Base-by-base conservation (phyloP, 2,329 filamentous ascomycete genomes). In the Tolypocladium ovalisporum region DNA sequence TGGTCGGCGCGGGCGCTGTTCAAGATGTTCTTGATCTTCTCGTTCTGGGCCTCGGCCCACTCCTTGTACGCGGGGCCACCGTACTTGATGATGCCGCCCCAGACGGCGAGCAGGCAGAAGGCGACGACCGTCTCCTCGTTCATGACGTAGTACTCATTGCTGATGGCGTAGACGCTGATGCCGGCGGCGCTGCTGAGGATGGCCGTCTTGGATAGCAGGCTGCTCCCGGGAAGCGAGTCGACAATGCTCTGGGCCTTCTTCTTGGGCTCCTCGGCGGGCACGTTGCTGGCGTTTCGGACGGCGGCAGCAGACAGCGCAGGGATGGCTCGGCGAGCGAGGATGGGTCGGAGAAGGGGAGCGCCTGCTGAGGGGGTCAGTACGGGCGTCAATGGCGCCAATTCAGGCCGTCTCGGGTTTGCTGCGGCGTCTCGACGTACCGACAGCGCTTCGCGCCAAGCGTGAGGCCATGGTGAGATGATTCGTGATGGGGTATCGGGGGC, bases 111-210 rank as follows among this genome's bases (percentile, higher is more conserved):
- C 69, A 99, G 82, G 75, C 89, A 94, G 79, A 99, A 84, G 65
- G 90, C 89, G 71, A 96, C 89, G 72, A 99, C 89, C 63, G 92
- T 89, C 82, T 99, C 94, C 83, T 99, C 94, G 81, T 99, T 99
- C 78, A 99, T 83, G 74, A 99, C 91, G 79, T 97, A 97, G 82
- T 97, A 91, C 85, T 99, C 94, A 80, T 96, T 99, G 86, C 89
- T 95, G 79, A 99, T 91, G 71, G 91, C 94, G 73, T 94, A 96
- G 75, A 96, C 84, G 70, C 89, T 92, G 68, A 96, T 77, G 78
- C 89, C 93, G 70, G 94, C 90, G 64, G 88, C 87, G 68, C 90
- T 92, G 71, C 93, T 97, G 70, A 99, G 88, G 73, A 97, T 93
- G 70, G 94, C 94, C 67, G 90, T 91, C 87, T 99, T 99, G 76